phyloP scores from a whole-genome alignment of 2,329 filamentous ascomycete genomes.

The Xylariaceae sp. region DNA sequence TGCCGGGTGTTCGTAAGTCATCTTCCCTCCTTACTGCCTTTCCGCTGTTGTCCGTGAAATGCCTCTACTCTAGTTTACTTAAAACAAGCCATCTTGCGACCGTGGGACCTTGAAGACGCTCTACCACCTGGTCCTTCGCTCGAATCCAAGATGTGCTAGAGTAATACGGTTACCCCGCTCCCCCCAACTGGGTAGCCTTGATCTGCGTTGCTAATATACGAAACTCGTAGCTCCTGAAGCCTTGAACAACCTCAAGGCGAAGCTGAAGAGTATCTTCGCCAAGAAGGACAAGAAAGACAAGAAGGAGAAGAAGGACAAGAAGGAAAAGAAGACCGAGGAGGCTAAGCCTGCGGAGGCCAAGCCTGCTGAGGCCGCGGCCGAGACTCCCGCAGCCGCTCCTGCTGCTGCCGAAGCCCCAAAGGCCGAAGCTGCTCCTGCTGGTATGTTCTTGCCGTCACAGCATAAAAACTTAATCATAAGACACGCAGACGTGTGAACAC shows the following conservation, averaged over 20 bases:
- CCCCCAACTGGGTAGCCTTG: constrained; percentile 3
- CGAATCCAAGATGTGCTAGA: neutral
- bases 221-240: constrained; percentile 48
- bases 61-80: neutral
- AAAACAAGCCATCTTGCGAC: constrained; percentile 1
- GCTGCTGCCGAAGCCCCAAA: constrained; percentile 38
- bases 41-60: constrained; percentile 1
- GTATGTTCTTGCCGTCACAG: constrained; percentile 29
- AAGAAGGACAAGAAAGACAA: constrained; percentile 41
- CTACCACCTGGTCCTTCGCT: neutral
- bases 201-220: constrained; percentile 20
- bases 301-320: constrained; percentile 29
- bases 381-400: constrained; percentile 29
- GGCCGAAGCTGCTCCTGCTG: constrained; percentile 30
- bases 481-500: neutral
- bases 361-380: constrained; percentile 34
- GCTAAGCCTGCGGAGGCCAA: constrained; percentile 2
- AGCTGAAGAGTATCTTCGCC: constrained; percentile 57
- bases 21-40: constrained; percentile 9
- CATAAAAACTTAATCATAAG: constrained; percentile 1
- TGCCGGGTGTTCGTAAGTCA: constrained; percentile 58
- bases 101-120: neutral
- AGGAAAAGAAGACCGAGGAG: constrained; percentile 33
- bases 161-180: neutral
- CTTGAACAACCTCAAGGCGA: constrained; percentile 58